Evolutionary conservation across 129 eudicot species (phyloP), one percentile per base, ranked within the genome.

Genomic region (Dittrichia graveolens): DNA sequence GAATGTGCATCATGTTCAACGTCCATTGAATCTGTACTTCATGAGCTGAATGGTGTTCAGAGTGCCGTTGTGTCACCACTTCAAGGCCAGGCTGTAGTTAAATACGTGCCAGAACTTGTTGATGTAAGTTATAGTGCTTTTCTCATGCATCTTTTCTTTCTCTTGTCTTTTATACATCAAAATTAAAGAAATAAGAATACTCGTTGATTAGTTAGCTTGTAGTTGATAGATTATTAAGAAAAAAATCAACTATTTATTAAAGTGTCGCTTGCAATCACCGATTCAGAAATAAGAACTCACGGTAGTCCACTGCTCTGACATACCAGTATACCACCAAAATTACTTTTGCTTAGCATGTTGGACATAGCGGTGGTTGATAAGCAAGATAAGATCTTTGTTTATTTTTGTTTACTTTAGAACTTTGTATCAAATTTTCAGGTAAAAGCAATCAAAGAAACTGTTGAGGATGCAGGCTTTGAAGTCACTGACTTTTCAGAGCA

Each of bases 41-140:
- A 76, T 49, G 72, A 83, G 69, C 75, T 87, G 67, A 82, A 86
- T 65, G 98, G 98, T 9, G 84, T 93, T 65, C 67, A 83, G 75
- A 84, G 85, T 52, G 95, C 83, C 31, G 74, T 57, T 79, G 93
- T 93, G 40, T 93, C 98, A 76, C 65, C 89, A 18, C 82, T 93
- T 78, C 90, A 90, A 80, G 98, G 98, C 65, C 96, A 85, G 81
- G 84, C 98, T 65, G 91, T 93, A 18, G 95, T 93, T 42, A 93
- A 81, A 85, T 87, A 84, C 68, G 42, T 67, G 49, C 96, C 98
- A 49, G 89, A 81, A 62, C 78, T 84, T 41, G 73, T 93, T 63
- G 67, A 43, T 82, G 98, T 93, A 80, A 89, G 95, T 56, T 41
- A 76, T 37, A 18, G 37, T 59, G 44, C 34, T 34, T 49, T 31